Evolutionary conservation across 2,329 filamentous ascomycete genomes (phyloP).

Genomic region (Paecilomyces fulvus): DNA sequence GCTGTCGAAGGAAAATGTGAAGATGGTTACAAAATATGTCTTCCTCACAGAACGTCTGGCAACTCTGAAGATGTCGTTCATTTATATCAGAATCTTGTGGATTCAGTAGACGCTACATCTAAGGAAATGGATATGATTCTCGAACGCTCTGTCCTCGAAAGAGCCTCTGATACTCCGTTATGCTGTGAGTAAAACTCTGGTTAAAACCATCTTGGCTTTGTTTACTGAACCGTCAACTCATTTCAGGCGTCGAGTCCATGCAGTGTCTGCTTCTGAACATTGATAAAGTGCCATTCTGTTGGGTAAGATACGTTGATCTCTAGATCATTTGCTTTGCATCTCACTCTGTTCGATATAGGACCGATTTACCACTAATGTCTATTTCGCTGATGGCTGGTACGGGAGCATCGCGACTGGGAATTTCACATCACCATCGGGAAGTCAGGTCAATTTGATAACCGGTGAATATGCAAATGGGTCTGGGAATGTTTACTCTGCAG

Average conservation of each 20-base stretch:
- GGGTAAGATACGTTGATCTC: background rate
- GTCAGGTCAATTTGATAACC: background rate
- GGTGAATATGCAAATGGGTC: constrained; percentile 1
- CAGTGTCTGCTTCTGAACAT: background rate
- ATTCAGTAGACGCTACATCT: background rate
- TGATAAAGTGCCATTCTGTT: constrained; percentile 1
- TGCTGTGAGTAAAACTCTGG: background rate
- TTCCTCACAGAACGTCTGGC: background rate
- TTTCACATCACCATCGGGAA: background rate
- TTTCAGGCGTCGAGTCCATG: background rate
- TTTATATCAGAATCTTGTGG: background rate
- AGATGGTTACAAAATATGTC: background rate
- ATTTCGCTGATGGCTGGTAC: constrained; percentile 4
- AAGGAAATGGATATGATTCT: background rate
- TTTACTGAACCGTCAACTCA: background rate
- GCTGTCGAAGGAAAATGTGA: background rate
- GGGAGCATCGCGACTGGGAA: constrained; percentile 2
- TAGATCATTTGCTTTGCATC: background rate
- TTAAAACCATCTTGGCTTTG: background rate
- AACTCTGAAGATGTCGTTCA: background rate
- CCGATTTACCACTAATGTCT: constrained; percentile 1
- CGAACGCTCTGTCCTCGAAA: background rate
- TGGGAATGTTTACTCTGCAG: constrained; percentile 1
- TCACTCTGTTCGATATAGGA: background rate
- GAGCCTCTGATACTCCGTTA: background rate